A percentile compares a stretch with the other conserved stretches of the same genome.
Evolutionary conservation across 1,284 basidiomycete genomes (phyloP).

Genomic region (Tilletia walkeri): DNA sequence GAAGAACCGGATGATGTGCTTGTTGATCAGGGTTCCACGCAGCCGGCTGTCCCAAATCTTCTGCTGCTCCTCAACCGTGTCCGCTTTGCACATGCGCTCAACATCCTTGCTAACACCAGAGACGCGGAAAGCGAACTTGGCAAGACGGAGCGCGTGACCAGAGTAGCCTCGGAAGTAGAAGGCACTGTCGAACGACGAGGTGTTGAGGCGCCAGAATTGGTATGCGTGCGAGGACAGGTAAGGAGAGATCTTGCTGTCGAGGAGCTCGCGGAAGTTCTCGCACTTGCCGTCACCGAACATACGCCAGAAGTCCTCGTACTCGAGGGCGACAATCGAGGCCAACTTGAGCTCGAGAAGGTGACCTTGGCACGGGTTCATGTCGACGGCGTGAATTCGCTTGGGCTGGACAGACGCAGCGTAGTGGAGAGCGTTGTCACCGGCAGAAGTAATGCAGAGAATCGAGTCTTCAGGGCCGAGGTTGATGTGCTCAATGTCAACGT

Average conservation of each 20-base stretch:
- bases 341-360: constrained; percentile 78
- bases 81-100: constrained; percentile 63
- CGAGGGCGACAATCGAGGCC: constrained; percentile 66
- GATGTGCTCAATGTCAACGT: constrained; percentile 71
- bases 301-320: constrained; percentile 69
- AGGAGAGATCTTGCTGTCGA: constrained; percentile 70
- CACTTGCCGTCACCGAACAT: constrained; percentile 72
- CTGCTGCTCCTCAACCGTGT: constrained; percentile 66
- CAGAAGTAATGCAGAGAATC: constrained; percentile 74
- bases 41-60: constrained; percentile 67
- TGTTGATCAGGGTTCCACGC: constrained; percentile 69
- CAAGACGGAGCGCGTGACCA: constrained; percentile 64
- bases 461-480: constrained; percentile 67
- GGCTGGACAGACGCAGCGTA: constrained; percentile 71
- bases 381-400: constrained; percentile 68
- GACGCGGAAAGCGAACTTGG: constrained; percentile 65
- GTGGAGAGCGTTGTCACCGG: constrained; percentile 78
- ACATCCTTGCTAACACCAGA: constrained; percentile 66
- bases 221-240: constrained; percentile 72
- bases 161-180: constrained; percentile 76
- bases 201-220: constrained; percentile 74
- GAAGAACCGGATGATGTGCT: constrained; percentile 64
- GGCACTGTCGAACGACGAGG: constrained; percentile 65
- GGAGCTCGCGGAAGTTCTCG: constrained; percentile 65
- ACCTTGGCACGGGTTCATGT: constrained; percentile 70